A percentile compares a stretch with the other conserved stretches of the same genome.
Conservation (phyloP, 139 green algal genomes). For the Tetraselmis chui region DNA sequence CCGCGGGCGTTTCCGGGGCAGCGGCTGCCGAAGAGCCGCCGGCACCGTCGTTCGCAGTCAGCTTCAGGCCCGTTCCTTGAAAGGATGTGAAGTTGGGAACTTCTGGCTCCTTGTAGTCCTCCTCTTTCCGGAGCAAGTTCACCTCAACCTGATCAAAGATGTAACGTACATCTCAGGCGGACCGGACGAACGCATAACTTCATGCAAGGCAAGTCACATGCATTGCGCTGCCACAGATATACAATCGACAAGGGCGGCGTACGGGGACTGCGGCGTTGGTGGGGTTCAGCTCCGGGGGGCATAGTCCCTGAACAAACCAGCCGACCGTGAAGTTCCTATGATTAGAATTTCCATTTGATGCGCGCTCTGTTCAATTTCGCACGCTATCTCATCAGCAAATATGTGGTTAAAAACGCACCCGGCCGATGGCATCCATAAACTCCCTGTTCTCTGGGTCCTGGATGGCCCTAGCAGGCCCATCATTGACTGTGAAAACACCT, state of each 20-base stretch:
- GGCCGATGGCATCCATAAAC: conserved; percentile 14
- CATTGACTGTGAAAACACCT: conserved; percentile 66
- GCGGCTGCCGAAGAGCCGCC: conserved; percentile 7
- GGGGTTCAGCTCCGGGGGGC: conserved; percentile 62
- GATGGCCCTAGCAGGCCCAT: conserved; percentile 42
- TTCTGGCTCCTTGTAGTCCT: conserved; percentile 52
- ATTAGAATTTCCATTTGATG: background rate
- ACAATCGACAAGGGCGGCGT: background rate
- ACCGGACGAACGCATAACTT: too few species aligned
- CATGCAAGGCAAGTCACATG: too few species aligned
- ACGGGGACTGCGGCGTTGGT: conserved; percentile 21
- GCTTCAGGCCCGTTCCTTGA: conserved; percentile 48
- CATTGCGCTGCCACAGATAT: background rate
- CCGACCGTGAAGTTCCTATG: background rate
- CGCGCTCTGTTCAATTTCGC: conserved; percentile 15
- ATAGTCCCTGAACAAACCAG: conserved; percentile 41
- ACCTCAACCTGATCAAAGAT: conserved; percentile 71
- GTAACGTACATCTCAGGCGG: too few species aligned
- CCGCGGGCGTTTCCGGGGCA: conserved; percentile 1
- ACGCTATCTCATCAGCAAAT: conserved; percentile 59
- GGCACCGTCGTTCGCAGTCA: conserved; percentile 17
- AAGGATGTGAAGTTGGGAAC: conserved; percentile 61
- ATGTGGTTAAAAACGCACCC: background rate
- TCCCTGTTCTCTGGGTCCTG: conserved; percentile 63
- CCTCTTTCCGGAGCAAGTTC: conserved; percentile 73